Base-by-base conservation (phyloP, 2,329 filamentous ascomycete genomes). In the Mycosphaerelloides madeirae region DNA sequence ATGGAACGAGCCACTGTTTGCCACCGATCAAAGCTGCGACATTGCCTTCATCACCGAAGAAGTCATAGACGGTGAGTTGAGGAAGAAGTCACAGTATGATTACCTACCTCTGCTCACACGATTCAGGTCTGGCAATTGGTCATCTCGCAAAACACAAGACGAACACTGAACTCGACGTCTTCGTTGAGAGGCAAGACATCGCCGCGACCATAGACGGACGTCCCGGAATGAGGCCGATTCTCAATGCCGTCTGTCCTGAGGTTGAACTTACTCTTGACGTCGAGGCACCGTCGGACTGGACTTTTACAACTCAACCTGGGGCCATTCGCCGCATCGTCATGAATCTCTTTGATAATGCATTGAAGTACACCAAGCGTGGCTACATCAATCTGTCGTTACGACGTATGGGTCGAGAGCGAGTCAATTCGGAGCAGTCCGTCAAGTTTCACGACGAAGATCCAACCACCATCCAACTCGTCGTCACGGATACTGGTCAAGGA, bases 401-500 rank as follows among this genome's bases (percentile, higher is more conserved):
- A 3, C 29, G 44, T 3, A 38, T 45, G 14, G 25, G 35, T 9
- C 9, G 9, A 12, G 29, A 36, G 7, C 25, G n/a, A 25, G 16
- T 32, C 1, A 19, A 44, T 13, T 14, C 14, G 3, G 34, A 41
- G 3, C 22, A 40, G 19, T 22, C 19, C 13, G 43, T 44, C 2
- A 40, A 42, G 34, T 47, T 48, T 15, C 11, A 32, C 25, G 44
- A 57, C 8, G 37, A 53, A 18, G 50, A 32, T 25, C 45, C 37
- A 28, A 46, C 29, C 29, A 34, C 31, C 13, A 42, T 57, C 29
- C 43, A 50, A 39, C 15, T 59, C 25, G 49, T 39, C 13, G 75
- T 87, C 1, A 68, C 70, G 0, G 83, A 87, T 53, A 82, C 83
- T 0, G 84, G 83, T 1, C 74, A 73, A 34, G 84, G 83, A 1